Conservation (phyloP, 208 protist species). For the Trypanosoma cruzi region DNA sequence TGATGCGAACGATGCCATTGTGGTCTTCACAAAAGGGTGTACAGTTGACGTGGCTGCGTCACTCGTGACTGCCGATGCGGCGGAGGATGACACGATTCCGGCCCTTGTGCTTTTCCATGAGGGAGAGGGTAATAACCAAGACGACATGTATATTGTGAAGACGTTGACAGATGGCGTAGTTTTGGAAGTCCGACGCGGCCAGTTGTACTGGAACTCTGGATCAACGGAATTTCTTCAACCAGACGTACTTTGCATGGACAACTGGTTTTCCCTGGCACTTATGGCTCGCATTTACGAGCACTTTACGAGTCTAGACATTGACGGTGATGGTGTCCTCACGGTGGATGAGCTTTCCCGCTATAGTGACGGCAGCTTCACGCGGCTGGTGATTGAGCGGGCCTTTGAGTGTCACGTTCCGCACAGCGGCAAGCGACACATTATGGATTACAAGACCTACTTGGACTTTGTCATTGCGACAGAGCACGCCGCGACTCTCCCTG, state of each 20-base stretch:
- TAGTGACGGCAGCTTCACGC: constrained; percentile 84
- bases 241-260: constrained; percentile 77
- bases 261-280: constrained; percentile 90
- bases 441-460: constrained; percentile 94
- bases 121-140: constrained; percentile 48
- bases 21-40: constrained; percentile 65
- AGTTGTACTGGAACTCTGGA: constrained; percentile 80
- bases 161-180: constrained; percentile 34
- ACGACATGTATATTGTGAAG: constrained; percentile 75
- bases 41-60: constrained; percentile 71
- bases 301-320: constrained; percentile 82
- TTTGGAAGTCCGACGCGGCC: constrained; percentile 45
- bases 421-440: constrained; percentile 65
- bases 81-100: constrained; percentile 68
- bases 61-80: constrained; percentile 32
- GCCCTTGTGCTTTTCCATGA: constrained; percentile 66
- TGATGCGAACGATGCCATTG: constrained; percentile 73
- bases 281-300: constrained; percentile 91
- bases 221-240: constrained; percentile 62
- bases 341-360: constrained; percentile 78
- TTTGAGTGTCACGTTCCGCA: constrained; percentile 91
- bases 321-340: constrained; percentile 87
- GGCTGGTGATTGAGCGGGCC: constrained; percentile 78
- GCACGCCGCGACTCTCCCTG: constrained; percentile 75
- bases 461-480: constrained; percentile 94